Percentiles rank a stretch among this genome's conserved stretches.
phyloP scores from a whole-genome alignment of 768 basidiomycete species.

The Boletus reticuloceps region DNA sequence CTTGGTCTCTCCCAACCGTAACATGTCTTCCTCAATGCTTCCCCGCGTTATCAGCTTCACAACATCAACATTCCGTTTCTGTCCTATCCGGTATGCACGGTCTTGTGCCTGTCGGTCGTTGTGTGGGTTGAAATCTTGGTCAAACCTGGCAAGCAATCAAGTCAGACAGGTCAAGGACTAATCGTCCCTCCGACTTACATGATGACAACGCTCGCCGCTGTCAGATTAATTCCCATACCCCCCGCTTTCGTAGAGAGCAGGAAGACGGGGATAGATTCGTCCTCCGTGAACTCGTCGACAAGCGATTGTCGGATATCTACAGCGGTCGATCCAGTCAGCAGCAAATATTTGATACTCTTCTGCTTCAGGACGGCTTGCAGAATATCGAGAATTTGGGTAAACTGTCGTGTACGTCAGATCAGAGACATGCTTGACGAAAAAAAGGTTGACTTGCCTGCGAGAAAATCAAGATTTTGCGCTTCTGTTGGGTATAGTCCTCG shows the following conservation, averaged over 20 bases:
- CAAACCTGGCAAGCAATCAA: constrained; percentile 59
- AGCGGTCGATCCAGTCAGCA: constrained; percentile 90
- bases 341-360: constrained; percentile 67
- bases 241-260: constrained; percentile 91
- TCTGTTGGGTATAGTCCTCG: constrained; percentile 58
- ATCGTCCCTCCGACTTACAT: constrained; percentile 49
- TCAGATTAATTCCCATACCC: constrained; percentile 95
- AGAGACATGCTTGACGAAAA: not conserved
- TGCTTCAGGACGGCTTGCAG: constrained; percentile 79
- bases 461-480: constrained; percentile 87
- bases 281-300: constrained; percentile 91
- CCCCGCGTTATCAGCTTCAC: constrained; percentile 89
- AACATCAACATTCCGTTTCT: constrained; percentile 91
- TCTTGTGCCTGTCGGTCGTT: constrained; percentile 99
- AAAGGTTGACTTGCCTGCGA: constrained; percentile 67
- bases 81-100: constrained; percentile 95
- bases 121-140: constrained; percentile 97
- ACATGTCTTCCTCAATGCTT: constrained; percentile 97
- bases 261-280: constrained; percentile 84
- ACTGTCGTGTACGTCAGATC: constrained; percentile 44
- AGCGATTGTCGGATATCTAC: constrained; percentile 91
- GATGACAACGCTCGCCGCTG: constrained; percentile 93
- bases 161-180: not conserved
- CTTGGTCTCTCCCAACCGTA: constrained; percentile 85
- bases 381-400: constrained; percentile 95